Evolutionary conservation across 202 grass and related monocot species (phyloP).

Genomic region (Setaria italica): DNA sequence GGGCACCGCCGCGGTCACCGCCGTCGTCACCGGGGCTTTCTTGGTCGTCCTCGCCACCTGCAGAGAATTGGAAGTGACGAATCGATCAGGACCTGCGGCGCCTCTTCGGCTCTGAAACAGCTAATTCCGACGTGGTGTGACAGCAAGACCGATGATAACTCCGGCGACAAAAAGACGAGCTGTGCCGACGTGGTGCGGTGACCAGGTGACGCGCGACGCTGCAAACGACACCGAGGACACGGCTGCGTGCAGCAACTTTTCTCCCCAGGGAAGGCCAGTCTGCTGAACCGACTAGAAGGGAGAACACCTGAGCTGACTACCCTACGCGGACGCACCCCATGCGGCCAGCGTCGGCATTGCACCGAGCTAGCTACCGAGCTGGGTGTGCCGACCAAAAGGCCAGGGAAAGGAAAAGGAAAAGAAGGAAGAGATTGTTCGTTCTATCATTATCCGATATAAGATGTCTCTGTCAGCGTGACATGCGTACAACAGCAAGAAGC

Average conservation of each 20-base stretch:
- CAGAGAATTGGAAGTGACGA: background rate
- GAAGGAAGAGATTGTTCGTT: background rate
- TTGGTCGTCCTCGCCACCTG: slow-evolving; percentile 46
- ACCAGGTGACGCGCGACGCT: no score
- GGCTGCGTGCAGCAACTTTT: background rate
- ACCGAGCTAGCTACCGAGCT: background rate
- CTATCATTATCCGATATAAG: background rate
- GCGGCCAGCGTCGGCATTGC: background rate
- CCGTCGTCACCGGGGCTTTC: background rate
- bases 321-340: background rate
- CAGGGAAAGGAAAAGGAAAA: background rate
- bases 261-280: background rate
- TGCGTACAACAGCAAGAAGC: background rate
- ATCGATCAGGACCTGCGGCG: no score
- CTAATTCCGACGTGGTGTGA: background rate
- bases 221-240: background rate
- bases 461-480: slow-evolving; percentile 13
- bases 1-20: slow-evolving; percentile 5
- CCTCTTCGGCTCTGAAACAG: background rate
- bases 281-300: slow-evolving; percentile 1
- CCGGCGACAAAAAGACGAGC: background rate
- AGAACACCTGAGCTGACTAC: background rate
- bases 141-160: background rate
- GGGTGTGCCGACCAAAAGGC: background rate
- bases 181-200: background rate